Evolutionary conservation across 2,329 filamentous ascomycete species (phyloP).

Genomic region (Aspergillus fructus): DNA sequence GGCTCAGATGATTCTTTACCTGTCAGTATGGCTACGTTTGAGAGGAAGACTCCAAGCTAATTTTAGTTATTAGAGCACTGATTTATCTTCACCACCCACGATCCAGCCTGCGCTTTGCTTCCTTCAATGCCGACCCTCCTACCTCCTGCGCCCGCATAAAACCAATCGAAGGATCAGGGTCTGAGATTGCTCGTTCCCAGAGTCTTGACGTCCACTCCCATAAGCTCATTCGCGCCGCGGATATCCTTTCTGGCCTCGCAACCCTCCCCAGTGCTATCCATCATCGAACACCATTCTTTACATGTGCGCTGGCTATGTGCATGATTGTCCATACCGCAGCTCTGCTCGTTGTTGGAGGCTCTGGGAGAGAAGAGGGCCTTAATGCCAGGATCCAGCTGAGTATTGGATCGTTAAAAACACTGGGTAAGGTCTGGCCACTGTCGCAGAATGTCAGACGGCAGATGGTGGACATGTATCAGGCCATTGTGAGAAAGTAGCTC

Average conservation of each 20-base stretch:
- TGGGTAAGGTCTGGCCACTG: conserved; percentile 33
- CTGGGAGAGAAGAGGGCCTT: conserved; percentile 21
- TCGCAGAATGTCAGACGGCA: conserved; percentile 28
- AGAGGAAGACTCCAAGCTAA: background rate
- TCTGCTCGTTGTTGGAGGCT: conserved; percentile 55
- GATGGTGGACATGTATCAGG: conserved; percentile 26
- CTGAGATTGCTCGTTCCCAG: background rate
- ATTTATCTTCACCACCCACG: conserved; percentile 74
- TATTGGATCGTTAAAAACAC: conserved; percentile 27
- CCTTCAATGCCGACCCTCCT: conserved; percentile 15
- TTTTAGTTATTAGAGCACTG: conserved; percentile 33
- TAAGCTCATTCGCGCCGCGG: conserved; percentile 76
- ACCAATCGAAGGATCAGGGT: background rate
- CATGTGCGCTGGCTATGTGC: conserved; percentile 70
- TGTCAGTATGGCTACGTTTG: conserved; percentile 12
- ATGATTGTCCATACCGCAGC: conserved; percentile 74
- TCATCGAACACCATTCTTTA: conserved; percentile 74
- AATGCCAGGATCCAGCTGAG: conserved; percentile 32
- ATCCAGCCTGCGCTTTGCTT: conserved; percentile 56
- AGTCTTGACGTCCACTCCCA: conserved; percentile 57
- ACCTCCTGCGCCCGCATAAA: conserved; percentile 20
- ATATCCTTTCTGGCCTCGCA: conserved; percentile 71
- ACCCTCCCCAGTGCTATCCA: conserved; percentile 54
- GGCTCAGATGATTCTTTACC: conserved; percentile 31
- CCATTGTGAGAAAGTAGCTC: conserved; percentile 1